Evolutionary conservation across 768 basidiomycete genomes (phyloP).

Genomic region (Rhodotorula paludigena): DNA sequence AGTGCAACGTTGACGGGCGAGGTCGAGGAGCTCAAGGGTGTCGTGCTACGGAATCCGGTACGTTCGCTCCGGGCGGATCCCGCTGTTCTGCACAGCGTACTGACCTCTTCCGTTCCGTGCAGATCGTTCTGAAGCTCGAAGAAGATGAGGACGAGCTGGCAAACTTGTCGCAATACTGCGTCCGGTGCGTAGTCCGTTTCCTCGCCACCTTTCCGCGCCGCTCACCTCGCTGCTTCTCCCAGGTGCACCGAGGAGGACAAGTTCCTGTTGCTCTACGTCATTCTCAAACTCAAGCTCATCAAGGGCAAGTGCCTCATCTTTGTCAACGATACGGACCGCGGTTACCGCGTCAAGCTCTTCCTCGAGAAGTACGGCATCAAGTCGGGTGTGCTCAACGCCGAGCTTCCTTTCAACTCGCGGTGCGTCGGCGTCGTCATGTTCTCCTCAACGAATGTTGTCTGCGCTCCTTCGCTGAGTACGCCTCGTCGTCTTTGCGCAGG

Average conservation of each 20-base stretch:
- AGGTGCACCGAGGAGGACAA: slow-evolving; percentile 93
- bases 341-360: slow-evolving; percentile 94
- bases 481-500: slow-evolving; percentile 51
- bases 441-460: too few species aligned
- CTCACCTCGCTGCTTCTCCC: background rate
- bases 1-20: slow-evolving; percentile 97
- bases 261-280: slow-evolving; percentile 90
- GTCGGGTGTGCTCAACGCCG: slow-evolving; percentile 90
- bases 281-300: slow-evolving; percentile 91
- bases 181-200: slow-evolving; percentile 56
- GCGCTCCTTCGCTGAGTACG: background rate
- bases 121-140: slow-evolving; percentile 82
- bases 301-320: slow-evolving; percentile 95
- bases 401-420: slow-evolving; percentile 91
- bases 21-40: slow-evolving; percentile 81
- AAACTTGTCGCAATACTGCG: slow-evolving; percentile 76
- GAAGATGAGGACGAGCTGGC: slow-evolving; percentile 78
- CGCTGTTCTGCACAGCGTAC: too few species aligned
- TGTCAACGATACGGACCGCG: slow-evolving; percentile 90
- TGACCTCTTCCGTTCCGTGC: background rate
- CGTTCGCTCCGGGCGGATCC: slow-evolving; percentile 44
- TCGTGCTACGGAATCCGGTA: slow-evolving; percentile 81
- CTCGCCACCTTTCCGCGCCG: background rate
- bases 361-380: slow-evolving; percentile 96
- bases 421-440: too few species aligned